Base-by-base conservation (phyloP, 1,139 yeast genomes). In the Yamadazyma mexicana region DNA sequence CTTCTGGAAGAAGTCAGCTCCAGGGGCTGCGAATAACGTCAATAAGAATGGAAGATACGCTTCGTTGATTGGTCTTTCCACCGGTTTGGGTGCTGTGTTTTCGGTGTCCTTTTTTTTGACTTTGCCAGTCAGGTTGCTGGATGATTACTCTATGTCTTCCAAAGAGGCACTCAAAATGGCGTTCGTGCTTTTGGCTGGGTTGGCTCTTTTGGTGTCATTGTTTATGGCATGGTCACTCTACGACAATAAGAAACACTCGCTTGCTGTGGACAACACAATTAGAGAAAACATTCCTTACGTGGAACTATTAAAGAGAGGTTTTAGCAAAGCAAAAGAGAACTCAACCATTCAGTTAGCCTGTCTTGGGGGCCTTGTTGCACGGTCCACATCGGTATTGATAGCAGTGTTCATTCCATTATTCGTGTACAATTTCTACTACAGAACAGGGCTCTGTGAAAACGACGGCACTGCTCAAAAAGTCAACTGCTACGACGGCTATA, bases 61-160 rank as follows among this genome's bases (percentile, higher is more conserved):
- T 0, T 84, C 87, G 0, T 51, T 80, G 31, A 73, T 83, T 35
- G 91, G 91, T 0, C 56, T 81, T 3, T 64, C 75, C 35, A 69
- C 86, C 10, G 91, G 91, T 0, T 51, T 80, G 10, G 92, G 92
- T 29, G 92, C 91, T 1, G 72, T 79, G 1, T 76, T 77, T 46
- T 65, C 83, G 0, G 83, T 79, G 2, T 58, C 74, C 1, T 58
- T 64, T 29, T 73, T 76, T 38, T 56, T 79, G 23, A 70, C 83
- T 4, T 56, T 72, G 27, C 83, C 81, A 1, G 70, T 71, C 2
- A 61, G 58, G 32, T 59, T 72, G 39, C 62, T 62, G 14, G 53
- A 57, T 10, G 45, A 50, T 14, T 54, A 55, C 29, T 52, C 51
- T n/a, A 39, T 64, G 17, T 46, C 58, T n/a, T 48, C 74, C 4